Conservation (phyloP, 306 rosid genomes). For the Astragalus membranaceus region DNA sequence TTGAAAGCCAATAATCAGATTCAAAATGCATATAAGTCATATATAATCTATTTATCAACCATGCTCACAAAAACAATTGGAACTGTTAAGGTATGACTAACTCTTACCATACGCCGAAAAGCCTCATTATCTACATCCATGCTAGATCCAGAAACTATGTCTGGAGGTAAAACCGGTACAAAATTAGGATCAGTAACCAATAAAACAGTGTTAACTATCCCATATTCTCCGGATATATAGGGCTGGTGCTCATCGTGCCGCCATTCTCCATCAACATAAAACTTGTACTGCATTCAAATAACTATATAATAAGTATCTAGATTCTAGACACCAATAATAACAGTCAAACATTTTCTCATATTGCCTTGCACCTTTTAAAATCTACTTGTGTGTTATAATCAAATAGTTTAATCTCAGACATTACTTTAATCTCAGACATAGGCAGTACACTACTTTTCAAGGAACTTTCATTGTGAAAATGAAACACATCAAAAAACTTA, state of each 20-base stretch:
- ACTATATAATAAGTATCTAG: conserved; percentile 17
- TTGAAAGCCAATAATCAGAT: conserved; percentile 2
- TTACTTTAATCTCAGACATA: conserved; percentile 12
- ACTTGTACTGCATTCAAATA: conserved; percentile 77
- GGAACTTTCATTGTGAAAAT: neutral
- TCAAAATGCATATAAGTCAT: neutral
- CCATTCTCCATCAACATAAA: conserved; percentile 98
- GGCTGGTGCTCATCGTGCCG: conserved; percentile 84
- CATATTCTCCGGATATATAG: conserved; percentile 59
- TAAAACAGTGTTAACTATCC: conserved; percentile 75
- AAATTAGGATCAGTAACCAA: conserved; percentile 67
- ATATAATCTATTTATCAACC: neutral
- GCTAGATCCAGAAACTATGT: conserved; percentile 53
- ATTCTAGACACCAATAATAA: conserved; percentile 16
- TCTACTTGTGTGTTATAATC: neutral
- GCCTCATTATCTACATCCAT: conserved; percentile 95
- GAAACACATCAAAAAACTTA: neutral
- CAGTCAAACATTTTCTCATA: conserved; percentile 1
- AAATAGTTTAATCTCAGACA: conserved; percentile 58
- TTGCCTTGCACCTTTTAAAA: neutral
- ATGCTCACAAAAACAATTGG: neutral
- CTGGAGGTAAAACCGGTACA: conserved; percentile 46
- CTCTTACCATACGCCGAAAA: conserved; percentile 63
- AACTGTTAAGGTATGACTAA: conserved; percentile 10
- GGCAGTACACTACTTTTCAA: neutral